A percentile compares a stretch with the other conserved stretches of the same genome.
phyloP scores from a whole-genome alignment of 306 rosid species.

The Lathyrus oleraceus region DNA sequence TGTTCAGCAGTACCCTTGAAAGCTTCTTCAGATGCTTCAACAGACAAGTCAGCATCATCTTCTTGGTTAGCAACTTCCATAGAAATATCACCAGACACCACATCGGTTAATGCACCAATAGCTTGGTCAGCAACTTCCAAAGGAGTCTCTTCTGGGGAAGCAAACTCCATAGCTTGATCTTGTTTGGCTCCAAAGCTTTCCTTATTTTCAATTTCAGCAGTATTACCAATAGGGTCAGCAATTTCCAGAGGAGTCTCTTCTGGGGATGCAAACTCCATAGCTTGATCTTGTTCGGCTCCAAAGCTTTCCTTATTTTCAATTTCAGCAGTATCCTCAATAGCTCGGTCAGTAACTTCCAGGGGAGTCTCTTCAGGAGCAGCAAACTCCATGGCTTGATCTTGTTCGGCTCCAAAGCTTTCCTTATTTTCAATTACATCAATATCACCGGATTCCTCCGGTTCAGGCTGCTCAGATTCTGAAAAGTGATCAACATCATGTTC shows the following conservation, averaged over 20 bases:
- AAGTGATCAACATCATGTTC: slow-evolving; percentile 16
- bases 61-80: slow-evolving; percentile 5
- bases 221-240: slow-evolving; percentile 1
- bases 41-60: background rate
- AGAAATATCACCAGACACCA: background rate
- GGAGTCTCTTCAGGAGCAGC: background rate
- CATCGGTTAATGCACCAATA: too few species aligned
- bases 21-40: background rate
- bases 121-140: background rate
- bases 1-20: background rate
- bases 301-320: background rate
- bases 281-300: background rate
- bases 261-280: background rate
- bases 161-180: background rate
- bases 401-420: background rate
- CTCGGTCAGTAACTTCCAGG: background rate
- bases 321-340: background rate
- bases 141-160: background rate
- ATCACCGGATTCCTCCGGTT: slow-evolving; percentile 17
- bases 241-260: background rate
- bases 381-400: background rate
- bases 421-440: background rate
- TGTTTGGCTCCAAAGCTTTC: background rate
- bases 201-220: slow-evolving; percentile 1
- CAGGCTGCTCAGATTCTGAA: slow-evolving; percentile 31